Evolutionary conservation across 179 eudicot species (phyloP).

Genomic region (Actinidia chinensis): DNA sequence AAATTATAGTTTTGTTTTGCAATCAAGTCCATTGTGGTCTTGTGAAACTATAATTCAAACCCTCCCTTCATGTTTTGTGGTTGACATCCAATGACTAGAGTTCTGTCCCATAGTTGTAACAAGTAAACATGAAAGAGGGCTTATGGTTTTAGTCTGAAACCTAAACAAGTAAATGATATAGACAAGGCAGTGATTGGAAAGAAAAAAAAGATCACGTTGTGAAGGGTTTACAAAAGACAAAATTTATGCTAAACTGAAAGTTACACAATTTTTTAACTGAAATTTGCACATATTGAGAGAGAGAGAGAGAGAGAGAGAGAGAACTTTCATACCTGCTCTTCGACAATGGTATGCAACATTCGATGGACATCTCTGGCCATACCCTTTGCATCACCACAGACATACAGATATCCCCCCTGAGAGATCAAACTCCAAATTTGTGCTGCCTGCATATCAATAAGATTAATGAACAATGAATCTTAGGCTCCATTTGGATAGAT

Average conservation of each 20-base stretch:
- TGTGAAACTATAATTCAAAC: neutral
- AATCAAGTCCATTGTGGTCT: neutral
- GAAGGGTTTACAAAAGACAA: neutral
- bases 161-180: neutral
- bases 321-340: conserved; percentile 49
- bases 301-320: conserved; percentile 8
- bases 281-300: neutral
- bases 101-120: neutral
- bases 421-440: conserved; percentile 62
- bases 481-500: neutral
- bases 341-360: conserved; percentile 56
- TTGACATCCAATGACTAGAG: neutral
- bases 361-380: conserved; percentile 79
- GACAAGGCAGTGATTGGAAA: too few species aligned
- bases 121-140: neutral
- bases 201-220: neutral
- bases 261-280: neutral
- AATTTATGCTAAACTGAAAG: neutral
- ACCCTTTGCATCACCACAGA: conserved; percentile 79
- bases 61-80: neutral
- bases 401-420: conserved; percentile 46
- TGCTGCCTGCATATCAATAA: conserved; percentile 44
- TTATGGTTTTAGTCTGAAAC: neutral
- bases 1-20: neutral
- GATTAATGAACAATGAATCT: conserved; percentile 6